Base-by-base conservation (phyloP, 1,284 basidiomycete species). In the Heimioporus punctisporus region DNA sequence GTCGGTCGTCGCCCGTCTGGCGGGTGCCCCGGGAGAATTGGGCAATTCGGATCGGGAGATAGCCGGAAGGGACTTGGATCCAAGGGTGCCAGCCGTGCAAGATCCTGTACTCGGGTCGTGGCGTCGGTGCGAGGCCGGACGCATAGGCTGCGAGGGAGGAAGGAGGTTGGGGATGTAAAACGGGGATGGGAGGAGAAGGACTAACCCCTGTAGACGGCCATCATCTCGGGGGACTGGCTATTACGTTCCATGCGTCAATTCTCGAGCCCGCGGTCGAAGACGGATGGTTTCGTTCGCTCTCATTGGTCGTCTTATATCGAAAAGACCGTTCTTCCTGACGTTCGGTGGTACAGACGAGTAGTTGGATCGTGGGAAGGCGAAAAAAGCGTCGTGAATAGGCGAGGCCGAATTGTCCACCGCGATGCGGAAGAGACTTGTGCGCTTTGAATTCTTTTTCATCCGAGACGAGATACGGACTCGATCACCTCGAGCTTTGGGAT, bases 1-100 rank as follows among this genome's bases (percentile, higher is more conserved):
- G 44, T 24, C 49, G 37, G 6, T n/a, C 23, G 1, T 34, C 46
- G 11, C 59, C 64, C 1, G 26, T 41, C 2, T 46, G 1, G 8
- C 50, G 56, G 5, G 47, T 6, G 11, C 54, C 61, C 14, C 56
- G 44, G 28, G 23, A 12, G 53, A 66, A 63, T 21, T 66, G 61
- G 1, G 30, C 49, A 23, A 63, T 46, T 5, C 19, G 28, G 23
- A 63, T 64, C 12, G 61, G 64, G 15, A 63, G 62, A 40, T 51
- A 28, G 6, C 62, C 59, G 1, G 10, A 2, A 4, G 61, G 55
- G 2, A 64, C 52, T 28, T 51, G 50, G 4, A 64, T 21, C 5
- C 0, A n/a, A 4, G 50, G 11, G 19, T 45, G 43, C 27, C 26
- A 23, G 17, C 24, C 40, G 25, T 52, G 61, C 17, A 64, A 5